Conservation (phyloP, 345 rosid species). For the Rhodomyrtus tomentosa region DNA sequence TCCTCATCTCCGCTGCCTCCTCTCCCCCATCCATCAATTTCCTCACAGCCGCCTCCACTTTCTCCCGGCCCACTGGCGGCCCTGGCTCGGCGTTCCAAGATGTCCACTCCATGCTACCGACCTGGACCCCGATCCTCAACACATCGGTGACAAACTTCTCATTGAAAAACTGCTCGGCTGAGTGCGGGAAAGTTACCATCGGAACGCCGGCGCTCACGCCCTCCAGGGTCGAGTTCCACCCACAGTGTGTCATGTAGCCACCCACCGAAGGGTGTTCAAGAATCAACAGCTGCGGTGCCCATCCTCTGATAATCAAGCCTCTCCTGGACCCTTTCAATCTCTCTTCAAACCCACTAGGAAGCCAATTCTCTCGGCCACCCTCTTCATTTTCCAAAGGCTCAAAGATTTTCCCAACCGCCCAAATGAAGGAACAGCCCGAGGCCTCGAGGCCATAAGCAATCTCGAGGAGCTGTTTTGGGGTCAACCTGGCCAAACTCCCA, state of each 20-base stretch:
- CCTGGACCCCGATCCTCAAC: slow-evolving; percentile 25
- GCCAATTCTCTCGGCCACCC: slow-evolving; percentile 2
- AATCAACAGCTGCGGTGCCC: slow-evolving; percentile 44
- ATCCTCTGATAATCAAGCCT: slow-evolving; percentile 33
- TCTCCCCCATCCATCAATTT: slow-evolving; percentile 17
- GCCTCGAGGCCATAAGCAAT: slow-evolving; percentile 32
- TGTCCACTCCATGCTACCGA: slow-evolving; percentile 25
- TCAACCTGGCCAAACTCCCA: slow-evolving; percentile 28
- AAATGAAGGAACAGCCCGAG: slow-evolving; percentile 23
- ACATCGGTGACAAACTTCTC: slow-evolving; percentile 28
- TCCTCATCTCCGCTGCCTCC: slow-evolving; percentile 24
- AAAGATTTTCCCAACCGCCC: slow-evolving; percentile 31
- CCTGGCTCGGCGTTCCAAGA: slow-evolving; percentile 6
- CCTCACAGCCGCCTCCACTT: slow-evolving; percentile 20
- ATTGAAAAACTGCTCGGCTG: slow-evolving; percentile 35
- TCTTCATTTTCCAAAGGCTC: neutral
- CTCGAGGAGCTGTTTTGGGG: slow-evolving; percentile 25
- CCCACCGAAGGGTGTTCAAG: slow-evolving; percentile 29
- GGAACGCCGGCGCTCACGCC: slow-evolving; percentile 27
- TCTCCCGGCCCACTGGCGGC: slow-evolving; percentile 19
- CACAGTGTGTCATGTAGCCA: slow-evolving; percentile 43
- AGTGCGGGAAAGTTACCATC: slow-evolving; percentile 26
- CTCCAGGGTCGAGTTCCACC: slow-evolving; percentile 40
- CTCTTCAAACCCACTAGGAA: slow-evolving; percentile 25
- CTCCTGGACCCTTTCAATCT: slow-evolving; percentile 9